These are phyloP conservation scores for Senecio squalidus DNA, from an alignment of 140 eudicot genomes.

Conservation along the genomic window DNA sequence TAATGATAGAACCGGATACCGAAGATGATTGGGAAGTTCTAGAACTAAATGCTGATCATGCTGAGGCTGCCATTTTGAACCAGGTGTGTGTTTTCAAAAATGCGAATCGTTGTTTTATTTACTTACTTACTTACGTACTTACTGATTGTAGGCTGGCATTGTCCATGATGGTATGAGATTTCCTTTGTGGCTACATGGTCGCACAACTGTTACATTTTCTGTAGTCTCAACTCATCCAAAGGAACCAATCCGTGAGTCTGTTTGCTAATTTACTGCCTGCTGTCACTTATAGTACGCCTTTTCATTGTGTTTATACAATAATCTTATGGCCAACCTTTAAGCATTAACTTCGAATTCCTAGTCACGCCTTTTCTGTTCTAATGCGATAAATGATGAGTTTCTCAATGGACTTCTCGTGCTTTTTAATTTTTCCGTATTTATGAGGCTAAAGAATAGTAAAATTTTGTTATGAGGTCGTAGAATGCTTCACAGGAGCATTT, in stretches of 20 bases:
- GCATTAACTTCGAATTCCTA: neutral
- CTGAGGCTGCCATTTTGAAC: constrained; percentile 69
- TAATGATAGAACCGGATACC: constrained; percentile 70
- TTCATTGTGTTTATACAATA: constrained; percentile 6
- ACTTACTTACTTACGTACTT: neutral
- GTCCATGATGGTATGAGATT: constrained; percentile 79
- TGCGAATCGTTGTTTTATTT: too few species aligned
- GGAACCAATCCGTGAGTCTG: constrained; percentile 61
- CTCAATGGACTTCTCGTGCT: neutral
- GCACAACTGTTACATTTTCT: constrained; percentile 54
- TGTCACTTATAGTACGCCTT: constrained; percentile 6
- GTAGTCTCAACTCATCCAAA: constrained; percentile 72
- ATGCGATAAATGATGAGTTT: neutral
- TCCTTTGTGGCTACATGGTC: constrained; percentile 95
- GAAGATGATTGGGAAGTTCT: constrained; percentile 99
- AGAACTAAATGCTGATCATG: constrained; percentile 82
- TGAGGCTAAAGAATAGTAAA: constrained; percentile 1
- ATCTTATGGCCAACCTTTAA: constrained; percentile 7
- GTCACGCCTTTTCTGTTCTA: too few species aligned
- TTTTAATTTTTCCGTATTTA: neutral
- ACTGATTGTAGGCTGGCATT: constrained; percentile 57
- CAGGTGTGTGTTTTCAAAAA: too few species aligned
- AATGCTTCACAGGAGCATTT: neutral
- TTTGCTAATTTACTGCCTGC: constrained; percentile 3
- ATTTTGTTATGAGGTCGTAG: neutral